A percentile compares a stretch with the other conserved stretches of the same genome.
Conservation (phyloP, 495 filamentous ascomycete genomes). For the Geopyxis carbonaria region DNA sequence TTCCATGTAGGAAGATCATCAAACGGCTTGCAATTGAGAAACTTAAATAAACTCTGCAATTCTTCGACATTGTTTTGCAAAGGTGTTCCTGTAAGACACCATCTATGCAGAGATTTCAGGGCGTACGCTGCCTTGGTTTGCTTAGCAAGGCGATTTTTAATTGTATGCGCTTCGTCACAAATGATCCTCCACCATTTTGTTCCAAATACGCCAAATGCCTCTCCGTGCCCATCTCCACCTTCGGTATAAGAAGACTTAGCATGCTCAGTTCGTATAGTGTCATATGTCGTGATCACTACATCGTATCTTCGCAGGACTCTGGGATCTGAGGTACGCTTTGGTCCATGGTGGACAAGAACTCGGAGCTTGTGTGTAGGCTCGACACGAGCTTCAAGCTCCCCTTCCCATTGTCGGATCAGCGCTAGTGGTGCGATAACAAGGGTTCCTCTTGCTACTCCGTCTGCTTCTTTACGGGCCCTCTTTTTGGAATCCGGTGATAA, state of each 20-base stretch:
- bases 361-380: slow-evolving; percentile 45
- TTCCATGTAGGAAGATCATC: slow-evolving; percentile 70
- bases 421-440: slow-evolving; percentile 89
- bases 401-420: slow-evolving; percentile 94
- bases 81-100: slow-evolving; percentile 90
- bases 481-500: slow-evolving; percentile 24
- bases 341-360: slow-evolving; percentile 80
- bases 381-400: slow-evolving; percentile 70
- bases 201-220: slow-evolving; percentile 59
- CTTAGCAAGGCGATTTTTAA: slow-evolving; percentile 96
- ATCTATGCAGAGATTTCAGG: slow-evolving; percentile 65
- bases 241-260: slow-evolving; percentile 36
- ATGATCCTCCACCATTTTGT: slow-evolving; percentile 91
- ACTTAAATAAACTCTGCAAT: slow-evolving; percentile 79
- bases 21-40: slow-evolving; percentile 82
- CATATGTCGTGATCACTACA: slow-evolving; percentile 94
- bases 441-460: slow-evolving; percentile 54
- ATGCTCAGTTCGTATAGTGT: slow-evolving; percentile 80
- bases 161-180: slow-evolving; percentile 90
- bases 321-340: slow-evolving; percentile 60
- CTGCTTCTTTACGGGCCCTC: slow-evolving; percentile 41
- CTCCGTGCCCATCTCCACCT: slow-evolving; percentile 10
- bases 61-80: slow-evolving; percentile 99
- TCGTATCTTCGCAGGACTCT: slow-evolving; percentile 66
- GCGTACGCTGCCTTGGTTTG: slow-evolving; percentile 74